Evolutionary conservation across 2,329 filamentous ascomycete genomes (phyloP).

Genomic region (Whalleya microplaca): DNA sequence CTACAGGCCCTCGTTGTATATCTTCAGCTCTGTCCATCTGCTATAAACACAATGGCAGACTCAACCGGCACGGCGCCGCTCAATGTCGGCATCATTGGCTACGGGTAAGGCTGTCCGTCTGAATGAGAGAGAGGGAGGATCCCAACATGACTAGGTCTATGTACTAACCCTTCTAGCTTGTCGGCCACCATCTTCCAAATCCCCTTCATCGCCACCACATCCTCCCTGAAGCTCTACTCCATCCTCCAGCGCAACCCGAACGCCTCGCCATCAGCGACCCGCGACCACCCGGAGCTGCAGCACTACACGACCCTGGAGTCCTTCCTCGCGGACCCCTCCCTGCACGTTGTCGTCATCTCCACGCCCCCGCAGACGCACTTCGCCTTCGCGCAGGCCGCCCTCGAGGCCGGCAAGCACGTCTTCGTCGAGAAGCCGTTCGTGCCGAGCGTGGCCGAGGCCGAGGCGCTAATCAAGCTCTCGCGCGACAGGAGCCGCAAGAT

Average conservation of each 20-base stretch:
- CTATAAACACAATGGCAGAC: constrained; percentile 17
- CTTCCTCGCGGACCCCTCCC: constrained; percentile 65
- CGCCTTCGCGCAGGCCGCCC: constrained; percentile 63
- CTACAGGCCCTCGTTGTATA: not conserved
- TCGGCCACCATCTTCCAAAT: constrained; percentile 84
- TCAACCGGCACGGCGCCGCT: constrained; percentile 40
- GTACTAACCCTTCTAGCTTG: constrained; percentile 42
- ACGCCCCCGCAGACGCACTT: constrained; percentile 76
- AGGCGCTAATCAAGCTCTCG: constrained; percentile 61
- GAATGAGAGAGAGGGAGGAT: not conserved
- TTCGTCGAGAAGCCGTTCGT: constrained; percentile 85
- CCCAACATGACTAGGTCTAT: no score
- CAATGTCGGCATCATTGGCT: constrained; percentile 57
- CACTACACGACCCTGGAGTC: constrained; percentile 66
- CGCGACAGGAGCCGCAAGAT: constrained; percentile 55
- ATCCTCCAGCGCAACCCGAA: constrained; percentile 76
- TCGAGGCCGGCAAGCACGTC: constrained; percentile 75
- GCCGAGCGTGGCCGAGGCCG: constrained; percentile 69
- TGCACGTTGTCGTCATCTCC: constrained; percentile 73
- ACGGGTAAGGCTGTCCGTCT: constrained; percentile 45
- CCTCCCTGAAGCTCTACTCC: constrained; percentile 69
- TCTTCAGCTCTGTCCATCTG: not conserved
- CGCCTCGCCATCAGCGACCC: constrained; percentile 65
- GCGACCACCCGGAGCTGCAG: constrained; percentile 67
- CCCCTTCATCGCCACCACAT: constrained; percentile 70